Percentiles rank a stretch among this genome's conserved stretches.
Conservation (phyloP, 345 rosid genomes). For the Arabidopsis thaliana region DNA sequence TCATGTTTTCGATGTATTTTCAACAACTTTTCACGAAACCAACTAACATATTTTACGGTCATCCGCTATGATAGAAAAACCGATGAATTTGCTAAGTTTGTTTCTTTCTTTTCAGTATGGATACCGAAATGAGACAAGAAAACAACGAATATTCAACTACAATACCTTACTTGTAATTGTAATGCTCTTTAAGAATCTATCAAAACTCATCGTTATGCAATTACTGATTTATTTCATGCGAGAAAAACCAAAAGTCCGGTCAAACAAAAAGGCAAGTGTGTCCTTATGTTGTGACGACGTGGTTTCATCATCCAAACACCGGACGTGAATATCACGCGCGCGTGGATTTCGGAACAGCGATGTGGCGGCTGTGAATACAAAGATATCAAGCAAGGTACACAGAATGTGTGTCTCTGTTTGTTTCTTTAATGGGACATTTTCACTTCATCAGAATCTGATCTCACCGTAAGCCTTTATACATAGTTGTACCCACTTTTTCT, state of each 20-base stretch:
- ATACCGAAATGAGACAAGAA: too few relatives aligned
- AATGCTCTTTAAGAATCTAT: too few relatives aligned
- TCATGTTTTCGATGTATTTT: not conserved
- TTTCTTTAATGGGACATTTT: not conserved
- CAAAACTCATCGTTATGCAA: too few relatives aligned
- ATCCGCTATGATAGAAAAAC: not conserved
- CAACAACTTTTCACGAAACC: conserved; percentile 3
- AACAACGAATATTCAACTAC: too few relatives aligned
- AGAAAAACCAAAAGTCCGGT: not conserved
- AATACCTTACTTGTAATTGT: too few relatives aligned
- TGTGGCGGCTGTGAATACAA: conserved; percentile 28
- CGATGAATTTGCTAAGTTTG: too few relatives aligned
- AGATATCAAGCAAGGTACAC: not conserved
- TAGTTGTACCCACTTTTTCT: not conserved
- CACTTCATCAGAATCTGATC: not conserved
- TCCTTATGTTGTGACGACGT: not conserved
- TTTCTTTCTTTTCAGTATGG: too few relatives aligned
- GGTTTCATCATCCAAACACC: conserved; percentile 18
- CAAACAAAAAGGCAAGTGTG: not conserved
- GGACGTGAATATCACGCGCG: conserved; percentile 13
- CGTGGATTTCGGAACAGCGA: conserved; percentile 27
- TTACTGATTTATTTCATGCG: too few relatives aligned
- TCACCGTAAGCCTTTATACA: too few relatives aligned
- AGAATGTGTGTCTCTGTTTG: not conserved
- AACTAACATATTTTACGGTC: not conserved